Conservation (phyloP, 2,329 filamentous ascomycete genomes). For the Penicillium oxalicum region DNA sequence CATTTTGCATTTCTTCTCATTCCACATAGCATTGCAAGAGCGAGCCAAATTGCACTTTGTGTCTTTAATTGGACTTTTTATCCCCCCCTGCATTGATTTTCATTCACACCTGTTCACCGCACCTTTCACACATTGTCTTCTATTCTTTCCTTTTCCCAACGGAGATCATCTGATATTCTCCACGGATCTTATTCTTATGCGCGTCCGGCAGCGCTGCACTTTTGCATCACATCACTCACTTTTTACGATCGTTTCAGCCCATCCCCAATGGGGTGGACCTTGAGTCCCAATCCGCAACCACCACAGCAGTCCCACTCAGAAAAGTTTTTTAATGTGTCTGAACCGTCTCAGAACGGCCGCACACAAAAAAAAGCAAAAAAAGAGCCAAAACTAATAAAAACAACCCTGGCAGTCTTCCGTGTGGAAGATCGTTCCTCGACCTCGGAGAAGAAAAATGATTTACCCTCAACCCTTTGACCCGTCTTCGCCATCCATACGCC, state of each 20-base stretch:
- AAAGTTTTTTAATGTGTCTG: constrained; percentile 24
- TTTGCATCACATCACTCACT: constrained; percentile 16
- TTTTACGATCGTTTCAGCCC: constrained; percentile 20
- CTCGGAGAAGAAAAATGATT: constrained; percentile 18
- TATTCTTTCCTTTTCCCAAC: constrained; percentile 17
- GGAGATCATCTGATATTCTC: constrained; percentile 4
- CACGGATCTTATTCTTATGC: constrained; percentile 13
- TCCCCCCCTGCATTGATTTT: constrained; percentile 3
- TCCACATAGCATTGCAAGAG: constrained; percentile 44
- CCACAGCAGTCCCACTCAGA: constrained; percentile 1
- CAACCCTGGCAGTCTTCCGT: constrained; percentile 14
- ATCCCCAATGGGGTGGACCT: constrained; percentile 2
- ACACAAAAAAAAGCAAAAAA: constrained; percentile 25
- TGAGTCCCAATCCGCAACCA: neutral
- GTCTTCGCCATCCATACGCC: neutral
- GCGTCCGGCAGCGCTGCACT: constrained; percentile 19
- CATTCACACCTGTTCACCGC: neutral
- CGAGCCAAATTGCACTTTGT: constrained; percentile 33
- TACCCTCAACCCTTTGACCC: neutral
- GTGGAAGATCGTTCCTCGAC: constrained; percentile 3
- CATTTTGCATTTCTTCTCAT: constrained; percentile 32
- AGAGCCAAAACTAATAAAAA: constrained; percentile 22
- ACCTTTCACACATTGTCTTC: constrained; percentile 5
- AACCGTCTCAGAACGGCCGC: constrained; percentile 13
- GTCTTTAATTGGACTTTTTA: constrained; percentile 16